A percentile compares a stretch with the other conserved stretches of the same genome.
Conservation (phyloP, 257 asterid genomes). For the Jacaranda copaia region DNA sequence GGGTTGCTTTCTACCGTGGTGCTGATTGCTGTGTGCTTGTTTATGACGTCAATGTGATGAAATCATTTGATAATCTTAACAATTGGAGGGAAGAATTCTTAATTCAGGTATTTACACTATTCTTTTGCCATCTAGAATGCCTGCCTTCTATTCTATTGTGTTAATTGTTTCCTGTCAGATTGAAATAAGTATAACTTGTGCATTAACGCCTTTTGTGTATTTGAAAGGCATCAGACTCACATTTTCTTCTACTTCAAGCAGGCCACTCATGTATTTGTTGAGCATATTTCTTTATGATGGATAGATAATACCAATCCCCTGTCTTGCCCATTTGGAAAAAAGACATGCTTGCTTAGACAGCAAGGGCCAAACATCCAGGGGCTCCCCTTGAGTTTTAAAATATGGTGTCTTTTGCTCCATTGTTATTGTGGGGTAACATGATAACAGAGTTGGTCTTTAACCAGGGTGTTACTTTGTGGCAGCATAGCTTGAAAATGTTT, state of each 20-base stretch:
- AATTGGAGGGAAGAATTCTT: slow-evolving; percentile 98
- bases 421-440: not conserved
- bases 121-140: slow-evolving; percentile 22
- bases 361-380: not conserved
- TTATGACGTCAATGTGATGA: slow-evolving; percentile 90
- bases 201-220: not conserved
- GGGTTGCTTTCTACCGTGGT: slow-evolving; percentile 99
- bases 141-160: not conserved
- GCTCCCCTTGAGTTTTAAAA: slow-evolving; percentile 6
- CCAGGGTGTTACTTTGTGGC: not conserved
- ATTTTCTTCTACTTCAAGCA: not conserved
- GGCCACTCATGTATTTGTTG: not conserved
- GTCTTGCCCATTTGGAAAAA: not conserved
- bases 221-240: not conserved
- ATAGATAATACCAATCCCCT: not conserved
- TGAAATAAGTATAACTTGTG: slow-evolving; percentile 17
- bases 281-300: slow-evolving; percentile 3
- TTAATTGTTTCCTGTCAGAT: slow-evolving; percentile 22
- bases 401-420: slow-evolving; percentile 17
- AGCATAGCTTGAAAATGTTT: slow-evolving; percentile 7
- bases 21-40: slow-evolving; percentile 99
- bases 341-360: not conserved
- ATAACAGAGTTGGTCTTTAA: slow-evolving; percentile 15
- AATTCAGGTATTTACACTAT: slow-evolving; percentile 70
- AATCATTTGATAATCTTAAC: slow-evolving; percentile 92